These are phyloP conservation scores for Exophiala sideris DNA, from an alignment of 2,329 filamentous ascomycete species.

Conservation along the genomic window DNA sequence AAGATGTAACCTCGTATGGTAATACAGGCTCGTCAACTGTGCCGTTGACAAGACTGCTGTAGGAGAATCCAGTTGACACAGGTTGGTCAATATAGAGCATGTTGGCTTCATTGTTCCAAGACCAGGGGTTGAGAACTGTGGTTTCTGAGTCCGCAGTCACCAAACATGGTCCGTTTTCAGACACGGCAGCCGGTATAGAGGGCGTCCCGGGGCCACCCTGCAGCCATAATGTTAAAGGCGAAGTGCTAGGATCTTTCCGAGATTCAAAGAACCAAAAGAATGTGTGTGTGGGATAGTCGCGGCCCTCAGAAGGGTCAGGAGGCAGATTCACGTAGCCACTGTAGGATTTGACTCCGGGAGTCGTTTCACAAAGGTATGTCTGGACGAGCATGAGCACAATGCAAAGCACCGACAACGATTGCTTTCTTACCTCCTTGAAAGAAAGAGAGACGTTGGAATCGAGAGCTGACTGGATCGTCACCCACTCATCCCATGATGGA, in stretches of 20 bases:
- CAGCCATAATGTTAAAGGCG: constrained; percentile 46
- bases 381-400: constrained; percentile 21
- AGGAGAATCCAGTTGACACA: constrained; percentile 57
- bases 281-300: constrained; percentile 58
- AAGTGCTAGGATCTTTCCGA: constrained; percentile 42
- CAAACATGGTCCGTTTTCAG: constrained; percentile 52
- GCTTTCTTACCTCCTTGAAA: too few relatives aligned
- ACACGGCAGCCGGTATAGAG: constrained; percentile 55
- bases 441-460: too few relatives aligned
- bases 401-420: not conserved
- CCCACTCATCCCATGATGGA: too few relatives aligned
- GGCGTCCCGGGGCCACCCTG: constrained; percentile 51
- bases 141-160: constrained; percentile 52
- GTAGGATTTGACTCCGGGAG: constrained; percentile 55
- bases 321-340: constrained; percentile 59
- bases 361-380: constrained; percentile 56
- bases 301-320: constrained; percentile 40
- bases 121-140: constrained; percentile 55
- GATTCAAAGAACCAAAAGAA: constrained; percentile 52
- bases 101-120: constrained; percentile 57
- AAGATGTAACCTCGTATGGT: constrained; percentile 30
- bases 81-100: constrained; percentile 66
- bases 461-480: too few relatives aligned
- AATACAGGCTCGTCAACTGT: constrained; percentile 35
- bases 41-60: constrained; percentile 44